phyloP scores from a whole-genome alignment of 257 asterid genomes.

The Gentiana dahurica region DNA sequence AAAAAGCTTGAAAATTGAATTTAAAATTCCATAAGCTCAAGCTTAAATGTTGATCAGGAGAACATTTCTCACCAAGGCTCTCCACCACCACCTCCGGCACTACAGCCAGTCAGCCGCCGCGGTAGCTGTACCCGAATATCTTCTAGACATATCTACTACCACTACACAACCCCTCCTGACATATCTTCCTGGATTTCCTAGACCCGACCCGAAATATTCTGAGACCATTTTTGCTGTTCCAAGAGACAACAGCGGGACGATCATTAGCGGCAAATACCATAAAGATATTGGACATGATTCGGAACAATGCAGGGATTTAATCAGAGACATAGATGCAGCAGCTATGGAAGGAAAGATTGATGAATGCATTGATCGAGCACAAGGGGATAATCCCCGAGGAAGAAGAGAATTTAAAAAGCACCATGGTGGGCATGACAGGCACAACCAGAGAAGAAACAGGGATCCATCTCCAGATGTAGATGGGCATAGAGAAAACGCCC shows the following conservation, averaged over 20 bases:
- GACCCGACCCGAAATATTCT: constrained; percentile 61
- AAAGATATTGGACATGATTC: no score
- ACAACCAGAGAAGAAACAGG: no score
- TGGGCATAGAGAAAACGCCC: no score
- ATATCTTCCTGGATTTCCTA: constrained; percentile 56
- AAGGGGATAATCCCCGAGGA: no score
- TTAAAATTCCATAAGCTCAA: neutral
- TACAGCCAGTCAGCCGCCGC: constrained; percentile 28
- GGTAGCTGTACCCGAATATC: constrained; percentile 38
- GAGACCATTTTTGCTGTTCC: constrained; percentile 70
- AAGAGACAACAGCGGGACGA: constrained; percentile 55
- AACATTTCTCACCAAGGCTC: constrained; percentile 24
- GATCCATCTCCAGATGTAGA: no score
- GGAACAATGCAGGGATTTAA: no score
- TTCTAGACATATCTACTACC: neutral
- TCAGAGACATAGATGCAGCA: no score
- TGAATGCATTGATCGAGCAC: no score
- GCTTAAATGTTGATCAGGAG: constrained; percentile 66
- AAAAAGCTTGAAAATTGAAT: no score
- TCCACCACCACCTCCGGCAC: constrained; percentile 22
- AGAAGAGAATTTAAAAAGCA: no score
- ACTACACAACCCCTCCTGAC: constrained; percentile 14
- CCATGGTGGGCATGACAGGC: no score
- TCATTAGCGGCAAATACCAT: constrained; percentile 40
- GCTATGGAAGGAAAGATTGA: no score